phyloP scores from a whole-genome alignment of 2,329 filamentous ascomycete species.

The Chaetomiaceae sp. region DNA sequence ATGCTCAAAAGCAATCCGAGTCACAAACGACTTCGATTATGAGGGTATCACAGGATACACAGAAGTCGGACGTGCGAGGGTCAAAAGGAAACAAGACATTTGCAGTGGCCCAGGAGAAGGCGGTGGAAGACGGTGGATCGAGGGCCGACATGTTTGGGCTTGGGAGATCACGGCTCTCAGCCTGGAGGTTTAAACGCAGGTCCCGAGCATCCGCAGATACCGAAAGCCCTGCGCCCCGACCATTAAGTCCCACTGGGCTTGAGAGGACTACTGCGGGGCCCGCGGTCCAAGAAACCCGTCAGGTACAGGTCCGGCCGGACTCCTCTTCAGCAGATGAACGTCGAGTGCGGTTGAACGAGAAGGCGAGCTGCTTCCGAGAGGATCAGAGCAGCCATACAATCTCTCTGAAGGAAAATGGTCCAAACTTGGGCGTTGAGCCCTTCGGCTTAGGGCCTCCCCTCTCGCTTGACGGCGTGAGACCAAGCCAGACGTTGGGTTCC shows the following conservation, averaged over 20 bases:
- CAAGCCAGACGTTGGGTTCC: neutral
- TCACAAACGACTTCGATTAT: neutral
- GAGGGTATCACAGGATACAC: neutral
- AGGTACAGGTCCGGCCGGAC: no score
- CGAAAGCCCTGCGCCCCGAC: slow-evolving; percentile 4
- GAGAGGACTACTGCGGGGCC: no score
- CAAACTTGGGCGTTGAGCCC: neutral
- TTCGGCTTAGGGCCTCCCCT: neutral
- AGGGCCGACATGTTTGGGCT: slow-evolving; percentile 10
- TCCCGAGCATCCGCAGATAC: slow-evolving; percentile 3
- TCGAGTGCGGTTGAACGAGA: no score
- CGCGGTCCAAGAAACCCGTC: neutral
- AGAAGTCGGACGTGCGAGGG: neutral
- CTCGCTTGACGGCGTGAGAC: neutral
- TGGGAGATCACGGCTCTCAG: slow-evolving; percentile 15
- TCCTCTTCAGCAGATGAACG: no score
- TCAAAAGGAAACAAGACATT: neutral
- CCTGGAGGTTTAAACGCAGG: slow-evolving; percentile 14
- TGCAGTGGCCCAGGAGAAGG: neutral
- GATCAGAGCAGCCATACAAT: no score
- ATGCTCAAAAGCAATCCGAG: neutral
- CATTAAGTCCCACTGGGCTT: neutral
- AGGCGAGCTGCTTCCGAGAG: no score
- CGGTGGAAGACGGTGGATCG: slow-evolving; percentile 3
- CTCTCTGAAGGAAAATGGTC: no score